Percentiles rank a stretch among this genome's conserved stretches.
phyloP scores from a whole-genome alignment of 441 rosid species.

The Populus hybrid region DNA sequence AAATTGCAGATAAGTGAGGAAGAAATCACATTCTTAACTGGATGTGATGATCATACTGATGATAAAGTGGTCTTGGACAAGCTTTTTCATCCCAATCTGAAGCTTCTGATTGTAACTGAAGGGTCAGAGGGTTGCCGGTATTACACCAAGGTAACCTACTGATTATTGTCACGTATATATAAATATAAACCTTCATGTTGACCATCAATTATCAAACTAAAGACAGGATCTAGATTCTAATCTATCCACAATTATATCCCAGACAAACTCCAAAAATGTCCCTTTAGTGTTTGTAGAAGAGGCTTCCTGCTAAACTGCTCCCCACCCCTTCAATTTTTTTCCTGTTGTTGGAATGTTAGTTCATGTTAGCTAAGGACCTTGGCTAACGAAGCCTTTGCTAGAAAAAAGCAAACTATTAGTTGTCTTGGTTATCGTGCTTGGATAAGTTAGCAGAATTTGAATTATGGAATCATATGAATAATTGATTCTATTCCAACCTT shows the following conservation, averaged over 20 bases:
- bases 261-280: neutral
- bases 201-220: neutral
- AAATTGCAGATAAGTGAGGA: conserved; percentile 83
- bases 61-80: conserved; percentile 76
- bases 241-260: neutral
- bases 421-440: neutral
- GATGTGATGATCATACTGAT: conserved; percentile 68
- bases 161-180: conserved; percentile 8
- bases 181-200: neutral
- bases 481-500: neutral
- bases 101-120: conserved; percentile 85
- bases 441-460: neutral
- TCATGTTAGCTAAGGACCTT: neutral
- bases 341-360: neutral
- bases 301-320: neutral
- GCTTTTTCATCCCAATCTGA: conserved; percentile 80
- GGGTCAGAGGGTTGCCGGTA: conserved; percentile 82
- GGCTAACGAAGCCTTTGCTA: neutral
- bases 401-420: too few species aligned
- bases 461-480: neutral
- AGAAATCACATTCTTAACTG: conserved; percentile 82
- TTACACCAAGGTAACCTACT: conserved; percentile 65
- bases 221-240: neutral
- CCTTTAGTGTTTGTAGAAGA: neutral
- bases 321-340: neutral